Percentiles rank a stretch among this genome's conserved stretches.
Evolutionary conservation across 2,329 filamentous ascomycete species (phyloP).

Genomic region (Metarhizium album): DNA sequence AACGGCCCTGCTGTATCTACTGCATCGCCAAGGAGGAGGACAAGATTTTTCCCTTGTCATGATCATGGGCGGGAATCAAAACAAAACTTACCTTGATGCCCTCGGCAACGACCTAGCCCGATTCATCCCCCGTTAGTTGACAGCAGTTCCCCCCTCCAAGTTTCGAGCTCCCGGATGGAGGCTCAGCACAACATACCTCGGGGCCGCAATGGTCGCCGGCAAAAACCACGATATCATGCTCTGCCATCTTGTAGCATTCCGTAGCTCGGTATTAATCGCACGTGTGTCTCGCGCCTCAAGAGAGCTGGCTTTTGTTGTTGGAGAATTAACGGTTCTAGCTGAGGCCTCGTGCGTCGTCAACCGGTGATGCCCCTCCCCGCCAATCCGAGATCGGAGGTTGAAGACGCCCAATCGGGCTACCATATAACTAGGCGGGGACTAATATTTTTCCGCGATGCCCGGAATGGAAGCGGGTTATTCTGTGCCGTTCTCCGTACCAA

Average conservation of each 20-base stretch:
- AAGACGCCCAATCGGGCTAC: too few species aligned
- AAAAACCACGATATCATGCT: conserved; percentile 71
- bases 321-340: background rate
- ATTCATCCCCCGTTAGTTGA: conserved; percentile 10
- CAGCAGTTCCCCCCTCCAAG: background rate
- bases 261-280: background rate
- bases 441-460: too few species aligned
- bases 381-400: conserved; percentile 7
- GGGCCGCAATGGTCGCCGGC: conserved; percentile 78
- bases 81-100: conserved; percentile 65
- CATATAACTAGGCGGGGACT: too few species aligned
- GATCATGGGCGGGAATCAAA: background rate
- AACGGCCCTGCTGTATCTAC: background rate
- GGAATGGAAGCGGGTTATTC: too few species aligned
- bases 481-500: too few species aligned
- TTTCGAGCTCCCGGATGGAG: background rate
- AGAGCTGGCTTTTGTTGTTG: background rate
- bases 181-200: conserved; percentile 47
- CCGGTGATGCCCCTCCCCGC: conserved; percentile 4
- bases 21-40: background rate
- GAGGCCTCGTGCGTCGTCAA: background rate
- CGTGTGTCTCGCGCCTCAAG: background rate
- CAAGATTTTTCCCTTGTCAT: background rate
- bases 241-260: conserved; percentile 40
- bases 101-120: conserved; percentile 60